Evolutionary conservation across 176 grass and related monocot genomes (phyloP), one percentile per base, ranked within the genome.

Genomic region (Bromus sterilis): DNA sequence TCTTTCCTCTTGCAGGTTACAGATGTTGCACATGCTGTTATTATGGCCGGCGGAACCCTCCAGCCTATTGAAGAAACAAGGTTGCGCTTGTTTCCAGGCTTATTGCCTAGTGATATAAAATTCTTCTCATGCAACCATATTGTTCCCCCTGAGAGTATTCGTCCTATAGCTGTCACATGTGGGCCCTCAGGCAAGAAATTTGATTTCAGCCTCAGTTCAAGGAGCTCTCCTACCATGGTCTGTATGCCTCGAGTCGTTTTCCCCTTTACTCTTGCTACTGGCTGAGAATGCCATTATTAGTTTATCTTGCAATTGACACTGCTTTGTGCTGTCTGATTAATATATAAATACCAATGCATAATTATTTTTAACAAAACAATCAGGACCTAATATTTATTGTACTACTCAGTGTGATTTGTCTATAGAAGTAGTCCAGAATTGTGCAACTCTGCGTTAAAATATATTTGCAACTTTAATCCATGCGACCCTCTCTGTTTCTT

Each of bases 41-140:
- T 98, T 83, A 64, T 98, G 82, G 81, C 88, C 71, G 95, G 92
- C 71, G 95, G 95, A 33, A 98, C 95, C 28, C 90, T 98, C 48
- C 95, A 98, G 75, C 95, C 95, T 83, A 94, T 94, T 79, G 95
- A 98, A 89, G 95, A 98, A 89, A 98, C 84, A 84, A 91, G 92
- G 81, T n/a, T 94, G 32, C 88, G 88, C 42, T 85, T 98, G 51
- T 98, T 87, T 86, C 95, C 88, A 58, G 74, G 65, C 62, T 53
- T 91, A 79, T 44, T 63, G 40, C 56, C 74, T 64, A 39, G 73
- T 84, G 73, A 94, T 76, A 78, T 98, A 15, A 83, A 87, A 81
- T 93, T 94, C 67, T 98, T 94, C 66, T 91, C 90, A 21, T 98
- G 95, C 72, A 91, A 89, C 49, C 95, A 98, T 89, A 98, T 98